Conservation (phyloP, 2,329 filamentous ascomycete species). For the Botryosphaeria dothidea region DNA sequence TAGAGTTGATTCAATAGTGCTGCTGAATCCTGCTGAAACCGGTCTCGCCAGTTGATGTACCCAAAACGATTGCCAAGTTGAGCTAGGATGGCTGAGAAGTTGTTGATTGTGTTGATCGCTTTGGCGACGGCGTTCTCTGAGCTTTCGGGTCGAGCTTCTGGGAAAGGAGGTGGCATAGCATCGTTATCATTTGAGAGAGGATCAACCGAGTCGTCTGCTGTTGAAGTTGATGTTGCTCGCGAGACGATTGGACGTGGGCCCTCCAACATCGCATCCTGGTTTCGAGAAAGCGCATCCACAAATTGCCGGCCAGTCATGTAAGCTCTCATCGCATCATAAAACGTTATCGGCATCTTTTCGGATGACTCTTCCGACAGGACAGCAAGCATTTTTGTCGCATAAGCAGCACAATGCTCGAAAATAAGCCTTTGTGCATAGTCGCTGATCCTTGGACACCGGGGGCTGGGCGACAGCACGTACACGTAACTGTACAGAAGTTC, state of each 20-base stretch:
- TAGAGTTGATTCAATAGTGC: constrained; percentile 44
- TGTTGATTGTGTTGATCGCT: constrained; percentile 49
- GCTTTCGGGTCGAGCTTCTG: constrained; percentile 25
- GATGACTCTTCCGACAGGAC: constrained; percentile 56
- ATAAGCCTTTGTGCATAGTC: constrained; percentile 78
- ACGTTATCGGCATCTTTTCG: constrained; percentile 73
- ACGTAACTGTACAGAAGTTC: constrained; percentile 91
- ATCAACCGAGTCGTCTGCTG: constrained; percentile 33
- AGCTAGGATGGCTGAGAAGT: constrained; percentile 48
- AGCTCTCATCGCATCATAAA: constrained; percentile 81
- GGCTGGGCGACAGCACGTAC: constrained; percentile 81
- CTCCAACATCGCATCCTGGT: constrained; percentile 47
- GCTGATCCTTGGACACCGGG: constrained; percentile 69
- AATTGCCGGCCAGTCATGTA: constrained; percentile 68
- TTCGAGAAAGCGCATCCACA: constrained; percentile 56
- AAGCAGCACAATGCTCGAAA: constrained; percentile 84
- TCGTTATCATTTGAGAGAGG: constrained; percentile 36
- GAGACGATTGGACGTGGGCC: constrained; percentile 39
- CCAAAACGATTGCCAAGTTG: constrained; percentile 50
- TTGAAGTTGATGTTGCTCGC: constrained; percentile 29
- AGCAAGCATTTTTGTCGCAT: constrained; percentile 71
- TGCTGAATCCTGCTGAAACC: constrained; percentile 48
- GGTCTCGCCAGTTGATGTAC: constrained; percentile 52
- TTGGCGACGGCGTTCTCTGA: constrained; percentile 39
- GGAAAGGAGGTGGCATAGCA: constrained; percentile 34